Evolutionary conservation across 371 early-diverging fungal species (phyloP), one percentile per base, ranked within the genome.

Genomic region (Amoeboaphelidium protococcarum): DNA sequence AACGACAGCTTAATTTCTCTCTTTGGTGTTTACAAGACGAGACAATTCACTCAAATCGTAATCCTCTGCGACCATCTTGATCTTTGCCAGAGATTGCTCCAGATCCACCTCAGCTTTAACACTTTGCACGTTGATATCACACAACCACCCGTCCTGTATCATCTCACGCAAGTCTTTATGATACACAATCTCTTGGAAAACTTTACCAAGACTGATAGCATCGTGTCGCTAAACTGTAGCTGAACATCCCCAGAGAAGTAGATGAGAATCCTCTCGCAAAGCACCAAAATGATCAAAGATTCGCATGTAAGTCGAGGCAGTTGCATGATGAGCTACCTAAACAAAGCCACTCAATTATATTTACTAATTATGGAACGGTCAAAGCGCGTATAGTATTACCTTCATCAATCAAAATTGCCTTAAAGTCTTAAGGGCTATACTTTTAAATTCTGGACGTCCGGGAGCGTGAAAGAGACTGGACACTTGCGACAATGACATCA

Each of bases 171-270:
- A 75, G 26, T 67, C 65, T 47, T 67, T 64, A 37, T 80, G 74
- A 57, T 69, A 92, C 0, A 73, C 69, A 41, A 92, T 68, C 20
- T 77, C 47, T 24, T 86, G 78, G 56, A 90, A 92, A 1, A 73
- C 67, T 0, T 50, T 55, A 2, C 52, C 51, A 2, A 92, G 61
- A 22, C 61, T 64, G 13, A 78, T 41, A 1, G 84, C 85, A 52
- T 92, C 94, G 54, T 80, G 75, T 13, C 94, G 65, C 23, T 73
- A 58, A 12, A 86, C 67, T 0, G 94, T 90, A 0, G 90, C 92
- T 13, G 90, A 84, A 48, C 88, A 90, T 0, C 91, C 92, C 81
- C 87, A 89, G 4, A 86, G 54, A 31, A 76, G 66, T 0, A 76
- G 68, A 20, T 71, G 66, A 0, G 68, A 64, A 1, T 64, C 55